Evolutionary conservation across 352 stramenopile species (phyloP).

Genomic region (Phytophthora lateralis): DNA sequence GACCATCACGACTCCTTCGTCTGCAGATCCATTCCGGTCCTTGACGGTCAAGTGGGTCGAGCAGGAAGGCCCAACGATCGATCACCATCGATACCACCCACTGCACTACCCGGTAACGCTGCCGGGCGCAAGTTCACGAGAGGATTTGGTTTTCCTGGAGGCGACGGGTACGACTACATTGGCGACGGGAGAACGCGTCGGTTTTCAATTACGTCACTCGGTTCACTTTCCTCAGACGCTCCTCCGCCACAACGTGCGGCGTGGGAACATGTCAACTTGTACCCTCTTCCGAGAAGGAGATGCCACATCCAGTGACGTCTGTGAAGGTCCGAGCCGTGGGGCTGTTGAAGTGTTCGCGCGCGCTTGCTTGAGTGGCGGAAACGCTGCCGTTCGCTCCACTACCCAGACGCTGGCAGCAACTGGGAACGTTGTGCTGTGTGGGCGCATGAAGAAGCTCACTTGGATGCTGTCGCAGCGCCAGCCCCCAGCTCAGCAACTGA

Average conservation of each 20-base stretch:
- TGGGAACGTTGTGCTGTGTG: constrained; percentile 47
- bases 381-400: constrained; percentile 33
- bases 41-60: constrained; percentile 71
- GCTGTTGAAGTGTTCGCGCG: constrained; percentile 39
- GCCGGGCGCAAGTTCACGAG: constrained; percentile 38
- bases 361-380: constrained; percentile 38
- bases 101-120: constrained; percentile 47
- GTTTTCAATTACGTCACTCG: constrained; percentile 69
- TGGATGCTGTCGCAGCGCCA: constrained; percentile 54
- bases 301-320: constrained; percentile 23
- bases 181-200: constrained; percentile 55
- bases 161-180: constrained; percentile 51
- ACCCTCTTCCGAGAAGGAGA: constrained; percentile 56
- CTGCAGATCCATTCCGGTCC: constrained; percentile 51
- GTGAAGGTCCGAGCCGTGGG: constrained; percentile 24
- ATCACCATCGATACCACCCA: constrained; percentile 42
- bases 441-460: constrained; percentile 71
- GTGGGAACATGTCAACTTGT: constrained; percentile 59
- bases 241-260: constrained; percentile 35
- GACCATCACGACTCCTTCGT: constrained; percentile 48
- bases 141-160: constrained; percentile 69
- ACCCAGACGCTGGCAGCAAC: constrained; percentile 41
- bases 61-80: constrained; percentile 32
- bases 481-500: constrained; percentile 13
- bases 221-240: constrained; percentile 60